Percentiles rank a stretch among this genome's conserved stretches.
Evolutionary conservation across 1,284 basidiomycete genomes (phyloP).

Genomic region (Cerrena zonata): DNA sequence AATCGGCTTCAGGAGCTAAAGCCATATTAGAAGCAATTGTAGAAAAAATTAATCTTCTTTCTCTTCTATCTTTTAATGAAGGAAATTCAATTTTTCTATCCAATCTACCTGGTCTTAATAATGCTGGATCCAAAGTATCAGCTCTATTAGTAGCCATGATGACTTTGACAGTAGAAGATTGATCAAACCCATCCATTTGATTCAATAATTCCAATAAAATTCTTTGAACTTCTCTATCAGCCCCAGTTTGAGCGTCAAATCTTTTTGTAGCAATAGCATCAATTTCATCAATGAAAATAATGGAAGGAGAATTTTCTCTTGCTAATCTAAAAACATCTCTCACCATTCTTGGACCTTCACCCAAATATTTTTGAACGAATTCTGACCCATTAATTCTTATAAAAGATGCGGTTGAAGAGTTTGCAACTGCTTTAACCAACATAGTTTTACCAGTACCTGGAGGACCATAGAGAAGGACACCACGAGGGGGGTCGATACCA

Average conservation of each 20-base stretch:
- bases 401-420: conserved; percentile 94
- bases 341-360: conserved; percentile 99
- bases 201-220: conserved; percentile 97
- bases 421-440: conserved; percentile 97
- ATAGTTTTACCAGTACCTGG: conserved; percentile 98
- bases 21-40: conserved; percentile 98
- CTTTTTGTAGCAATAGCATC: conserved; percentile 99
- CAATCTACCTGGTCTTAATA: conserved; percentile 93
- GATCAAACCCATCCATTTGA: conserved; percentile 99
- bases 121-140: conserved; percentile 92
- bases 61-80: conserved; percentile 85
- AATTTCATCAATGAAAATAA: conserved; percentile 99
- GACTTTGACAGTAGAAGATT: conserved; percentile 98
- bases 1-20: conserved; percentile 92
- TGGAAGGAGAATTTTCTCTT: conserved; percentile 93
- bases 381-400: conserved; percentile 98
- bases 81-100: conserved; percentile 99
- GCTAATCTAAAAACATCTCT: conserved; percentile 98
- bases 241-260: conserved; percentile 98
- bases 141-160: conserved; percentile 98
- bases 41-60: conserved; percentile 97
- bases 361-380: conserved; percentile 99
- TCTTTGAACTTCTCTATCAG: conserved; percentile 99
- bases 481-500: conserved; percentile 96
- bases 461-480: conserved; percentile 89